Percentiles rank a stretch among this genome's conserved stretches.
Evolutionary conservation across 169 alveolate genomes (phyloP).

Genomic region (Eimeria acervulina): DNA sequence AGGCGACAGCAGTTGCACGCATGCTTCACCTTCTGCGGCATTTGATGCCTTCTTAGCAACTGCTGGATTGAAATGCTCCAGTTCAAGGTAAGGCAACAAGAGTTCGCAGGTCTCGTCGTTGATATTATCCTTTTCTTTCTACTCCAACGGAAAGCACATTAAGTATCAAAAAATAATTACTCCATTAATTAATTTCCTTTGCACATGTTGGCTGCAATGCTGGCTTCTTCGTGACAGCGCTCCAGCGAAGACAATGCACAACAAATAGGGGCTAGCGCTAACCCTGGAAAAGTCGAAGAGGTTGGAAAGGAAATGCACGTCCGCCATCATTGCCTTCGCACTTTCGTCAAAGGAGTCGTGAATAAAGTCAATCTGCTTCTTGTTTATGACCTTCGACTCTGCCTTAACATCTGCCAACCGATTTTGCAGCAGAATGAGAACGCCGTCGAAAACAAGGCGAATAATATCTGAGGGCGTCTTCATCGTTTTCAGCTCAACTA

Average conservation of each 20-base stretch:
- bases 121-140: conserved; percentile 95
- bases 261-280: neutral
- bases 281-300: conserved; percentile 93
- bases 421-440: conserved; percentile 90
- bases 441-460: conserved; percentile 95
- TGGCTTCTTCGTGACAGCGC: neutral
- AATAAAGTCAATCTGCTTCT: conserved; percentile 92
- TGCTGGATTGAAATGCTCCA: conserved; percentile 88
- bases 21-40: conserved; percentile 87
- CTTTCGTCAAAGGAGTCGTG: conserved; percentile 95
- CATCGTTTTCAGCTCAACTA: conserved; percentile 95
- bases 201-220: neutral
- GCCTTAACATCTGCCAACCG: conserved; percentile 86
- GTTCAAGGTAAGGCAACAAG: conserved; percentile 95
- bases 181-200: neutral
- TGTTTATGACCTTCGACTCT: conserved; percentile 89
- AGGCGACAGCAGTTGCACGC: too few species aligned
- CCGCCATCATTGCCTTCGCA: conserved; percentile 93
- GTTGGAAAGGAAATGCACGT: conserved; percentile 92
- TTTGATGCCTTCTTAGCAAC: conserved; percentile 92
- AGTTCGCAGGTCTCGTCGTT: conserved; percentile 98
- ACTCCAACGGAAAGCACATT: conserved; percentile 13
- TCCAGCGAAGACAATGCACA: neutral
- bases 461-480: conserved; percentile 96
- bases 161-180: neutral